Evolutionary conservation across 768 basidiomycete species (phyloP), one percentile per base, ranked within the genome.

Genomic region (Collybia sp.): DNA sequence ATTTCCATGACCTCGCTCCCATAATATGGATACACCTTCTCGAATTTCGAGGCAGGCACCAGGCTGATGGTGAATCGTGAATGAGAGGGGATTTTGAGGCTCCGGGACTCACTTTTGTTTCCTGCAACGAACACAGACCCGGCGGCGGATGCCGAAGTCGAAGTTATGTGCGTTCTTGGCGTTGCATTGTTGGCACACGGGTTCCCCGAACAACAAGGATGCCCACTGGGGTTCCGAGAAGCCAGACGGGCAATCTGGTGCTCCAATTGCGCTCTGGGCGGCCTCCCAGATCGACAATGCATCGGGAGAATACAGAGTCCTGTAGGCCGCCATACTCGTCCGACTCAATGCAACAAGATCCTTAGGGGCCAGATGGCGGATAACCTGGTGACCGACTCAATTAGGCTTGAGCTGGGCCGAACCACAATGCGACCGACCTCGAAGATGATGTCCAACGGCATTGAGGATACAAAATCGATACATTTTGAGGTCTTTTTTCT

Each of bases 201-300:
- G 25, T 25, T 25, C 8, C 10, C 49, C 58, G 35, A 60, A 65
- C 2, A 65, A 46, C 18, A 67, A 45, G 6, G 38, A 43, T 6
- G 57, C 59, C 66, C 66, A 67, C 10, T 45, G 36, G 1, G 46
- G 53, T 42, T 65, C 66, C 2, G 55, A 53, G 25, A 61, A 52
- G 40, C 58, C 57, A 13, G 34, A 31, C 1, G 60, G 59, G 20
- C 55, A 54, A 5, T 50, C 47, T 9, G 64, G 66, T 0, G 39
- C 53, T 6, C 45, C 52, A 2, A 40, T 4, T 8, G 31, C 40
- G n/a, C 52, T 37, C 5, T 57, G 51, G 4, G 58, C 55, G 0
- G 44, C 37, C 25, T 54, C 60, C 66, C 66, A 68, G 4, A 66
- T 37, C 1, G 45, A 44, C 0, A 40, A 42, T 0, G 62, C 57